Conservation (phyloP, 1,284 basidiomycete genomes). For the Apiotrichum veenhuisii region DNA sequence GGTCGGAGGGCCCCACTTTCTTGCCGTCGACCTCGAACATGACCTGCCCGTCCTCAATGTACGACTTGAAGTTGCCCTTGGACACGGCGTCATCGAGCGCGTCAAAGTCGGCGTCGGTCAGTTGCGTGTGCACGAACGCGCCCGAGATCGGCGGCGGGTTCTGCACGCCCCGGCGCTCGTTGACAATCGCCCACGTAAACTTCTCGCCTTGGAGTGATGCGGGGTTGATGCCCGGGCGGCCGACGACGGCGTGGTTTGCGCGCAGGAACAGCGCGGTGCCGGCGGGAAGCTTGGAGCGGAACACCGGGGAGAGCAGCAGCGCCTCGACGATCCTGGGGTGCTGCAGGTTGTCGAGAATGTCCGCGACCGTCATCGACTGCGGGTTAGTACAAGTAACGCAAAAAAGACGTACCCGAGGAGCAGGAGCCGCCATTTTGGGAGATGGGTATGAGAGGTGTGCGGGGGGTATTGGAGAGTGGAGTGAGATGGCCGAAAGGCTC, state of each 20-base stretch:
- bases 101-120: not conserved
- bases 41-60: not conserved
- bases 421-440: not conserved
- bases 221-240: not conserved
- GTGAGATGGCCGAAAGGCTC: no score
- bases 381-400: not conserved
- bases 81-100: conserved; percentile 1
- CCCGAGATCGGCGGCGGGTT: not conserved
- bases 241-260: not conserved
- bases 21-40: not conserved
- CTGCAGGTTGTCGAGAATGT: conserved; percentile 8
- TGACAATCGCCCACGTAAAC: conserved; percentile 5
- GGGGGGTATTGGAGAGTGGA: no score
- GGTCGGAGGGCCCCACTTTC: not conserved
- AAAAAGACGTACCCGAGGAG: not conserved
- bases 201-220: conserved; percentile 2
- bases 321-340: conserved; percentile 10
- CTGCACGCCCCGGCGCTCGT: not conserved
- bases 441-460: no score
- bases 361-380: not conserved
- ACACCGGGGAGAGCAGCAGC: conserved; percentile 1
- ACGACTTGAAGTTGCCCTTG: not conserved
- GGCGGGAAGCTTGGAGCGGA: conserved; percentile 1
- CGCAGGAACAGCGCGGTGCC: not conserved
- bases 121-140: not conserved